These are phyloP conservation scores for Aureobasidium uvarum DNA, from an alignment of 2,329 filamentous ascomycete genomes.

Conservation along the genomic window DNA sequence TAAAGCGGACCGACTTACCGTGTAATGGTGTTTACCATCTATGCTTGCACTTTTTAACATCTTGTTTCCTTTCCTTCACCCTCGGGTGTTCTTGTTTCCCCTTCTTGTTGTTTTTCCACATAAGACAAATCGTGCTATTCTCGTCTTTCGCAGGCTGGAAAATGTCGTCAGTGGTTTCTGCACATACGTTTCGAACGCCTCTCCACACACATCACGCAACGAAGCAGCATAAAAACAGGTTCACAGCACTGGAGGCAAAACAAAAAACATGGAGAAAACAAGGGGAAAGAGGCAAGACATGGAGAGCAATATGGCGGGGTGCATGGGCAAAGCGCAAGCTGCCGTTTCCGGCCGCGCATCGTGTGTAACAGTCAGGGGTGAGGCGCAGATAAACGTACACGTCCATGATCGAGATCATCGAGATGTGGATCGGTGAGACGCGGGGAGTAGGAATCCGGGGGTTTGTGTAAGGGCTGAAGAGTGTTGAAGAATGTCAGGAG, in stretches of 20 bases:
- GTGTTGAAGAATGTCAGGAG: not conserved
- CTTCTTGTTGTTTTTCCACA: not conserved
- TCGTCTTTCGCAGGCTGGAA: not conserved
- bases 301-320: constrained; percentile 4
- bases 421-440: constrained; percentile 1
- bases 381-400: not conserved
- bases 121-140: no score
- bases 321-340: not conserved
- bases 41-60: not conserved
- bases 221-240: not conserved
- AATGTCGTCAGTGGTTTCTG: not conserved
- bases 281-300: not conserved
- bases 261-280: not conserved
- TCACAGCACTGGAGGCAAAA: not conserved
- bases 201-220: not conserved
- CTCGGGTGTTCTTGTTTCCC: rapidly evolving
- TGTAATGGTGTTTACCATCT: no score
- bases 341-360: not conserved
- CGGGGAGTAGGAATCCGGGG: not conserved
- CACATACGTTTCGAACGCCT: not conserved
- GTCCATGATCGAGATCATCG: not conserved
- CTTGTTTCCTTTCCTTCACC: not conserved
- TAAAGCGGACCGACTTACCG: not conserved
- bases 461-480: not conserved
- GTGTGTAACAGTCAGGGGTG: not conserved